These are phyloP conservation scores for Trematosphaeria pertusa DNA, from an alignment of 2,329 filamentous ascomycete species.

Conservation along the genomic window DNA sequence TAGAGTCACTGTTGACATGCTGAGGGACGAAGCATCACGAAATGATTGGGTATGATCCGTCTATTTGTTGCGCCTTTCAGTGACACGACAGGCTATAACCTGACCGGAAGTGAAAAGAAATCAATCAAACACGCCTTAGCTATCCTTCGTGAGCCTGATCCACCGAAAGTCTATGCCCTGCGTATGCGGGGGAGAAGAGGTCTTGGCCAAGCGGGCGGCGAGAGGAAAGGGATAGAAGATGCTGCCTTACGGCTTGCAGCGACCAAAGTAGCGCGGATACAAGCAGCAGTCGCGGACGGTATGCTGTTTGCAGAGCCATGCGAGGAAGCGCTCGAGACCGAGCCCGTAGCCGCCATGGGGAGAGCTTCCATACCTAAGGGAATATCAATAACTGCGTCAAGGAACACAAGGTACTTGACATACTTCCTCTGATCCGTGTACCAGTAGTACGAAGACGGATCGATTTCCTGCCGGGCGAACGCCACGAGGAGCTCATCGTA, in stretches of 20 bases:
- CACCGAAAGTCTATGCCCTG: too few relatives aligned
- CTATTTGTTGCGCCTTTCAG: background rate
- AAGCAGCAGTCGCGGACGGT: constrained; percentile 73
- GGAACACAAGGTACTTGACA: too few relatives aligned
- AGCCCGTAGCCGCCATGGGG: constrained; percentile 94
- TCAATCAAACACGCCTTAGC: too few relatives aligned
- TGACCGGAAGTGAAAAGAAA: too few relatives aligned
- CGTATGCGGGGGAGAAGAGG: too few relatives aligned
- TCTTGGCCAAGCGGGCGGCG: too few relatives aligned
- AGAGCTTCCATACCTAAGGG: constrained; percentile 85
- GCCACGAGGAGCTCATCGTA: constrained; percentile 85
- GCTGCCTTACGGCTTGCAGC: constrained; percentile 72
- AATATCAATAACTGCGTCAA: too few relatives aligned
- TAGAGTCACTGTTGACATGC: too few relatives aligned
- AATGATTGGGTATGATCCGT: background rate
- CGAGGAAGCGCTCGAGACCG: constrained; percentile 82
- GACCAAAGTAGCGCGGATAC: constrained; percentile 81
- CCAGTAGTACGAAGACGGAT: constrained; percentile 91
- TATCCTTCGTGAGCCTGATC: too few relatives aligned
- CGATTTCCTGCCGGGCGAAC: constrained; percentile 86
- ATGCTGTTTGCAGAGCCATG: constrained; percentile 71
- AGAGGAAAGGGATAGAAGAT: too few relatives aligned
- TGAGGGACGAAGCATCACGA: background rate
- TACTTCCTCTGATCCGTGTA: constrained; percentile 97
- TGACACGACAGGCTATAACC: too few relatives aligned